Evolutionary conservation across 129 eudicot species (phyloP).

Genomic region (Gnaphalium uliginosum): DNA sequence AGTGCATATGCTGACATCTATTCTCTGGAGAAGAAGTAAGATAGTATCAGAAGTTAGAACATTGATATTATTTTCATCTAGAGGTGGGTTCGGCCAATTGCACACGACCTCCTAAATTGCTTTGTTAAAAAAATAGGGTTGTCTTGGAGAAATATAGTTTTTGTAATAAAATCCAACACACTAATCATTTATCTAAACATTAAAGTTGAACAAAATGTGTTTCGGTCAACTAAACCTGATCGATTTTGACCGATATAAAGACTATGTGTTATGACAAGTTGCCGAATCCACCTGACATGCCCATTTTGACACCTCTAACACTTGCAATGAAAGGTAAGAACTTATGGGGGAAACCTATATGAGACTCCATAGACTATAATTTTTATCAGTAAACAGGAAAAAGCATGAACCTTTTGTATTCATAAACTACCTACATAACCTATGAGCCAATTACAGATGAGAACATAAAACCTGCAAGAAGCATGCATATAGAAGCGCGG

Average conservation of each 20-base stretch:
- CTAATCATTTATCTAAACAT: neutral
- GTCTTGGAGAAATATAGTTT: neutral
- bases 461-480: slow-evolving; percentile 52
- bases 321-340: neutral
- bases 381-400: neutral
- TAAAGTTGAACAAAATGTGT: neutral
- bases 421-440: neutral
- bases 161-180: neutral
- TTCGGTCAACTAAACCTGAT: neutral
- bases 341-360: neutral
- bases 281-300: neutral
- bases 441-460: neutral
- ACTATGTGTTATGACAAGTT: neutral
- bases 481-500: slow-evolving; percentile 71
- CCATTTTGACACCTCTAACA: neutral
- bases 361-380: neutral
- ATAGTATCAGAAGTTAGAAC: neutral
- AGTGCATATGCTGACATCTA: slow-evolving; percentile 67
- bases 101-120: neutral
- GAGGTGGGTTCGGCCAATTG: neutral
- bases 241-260: slow-evolving; percentile 2
- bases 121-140: neutral
- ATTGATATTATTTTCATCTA: neutral
- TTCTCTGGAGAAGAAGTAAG: slow-evolving; percentile 43
- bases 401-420: neutral